Conservation (phyloP, 495 filamentous ascomycete species). For the Penicillium diatomitis region DNA sequence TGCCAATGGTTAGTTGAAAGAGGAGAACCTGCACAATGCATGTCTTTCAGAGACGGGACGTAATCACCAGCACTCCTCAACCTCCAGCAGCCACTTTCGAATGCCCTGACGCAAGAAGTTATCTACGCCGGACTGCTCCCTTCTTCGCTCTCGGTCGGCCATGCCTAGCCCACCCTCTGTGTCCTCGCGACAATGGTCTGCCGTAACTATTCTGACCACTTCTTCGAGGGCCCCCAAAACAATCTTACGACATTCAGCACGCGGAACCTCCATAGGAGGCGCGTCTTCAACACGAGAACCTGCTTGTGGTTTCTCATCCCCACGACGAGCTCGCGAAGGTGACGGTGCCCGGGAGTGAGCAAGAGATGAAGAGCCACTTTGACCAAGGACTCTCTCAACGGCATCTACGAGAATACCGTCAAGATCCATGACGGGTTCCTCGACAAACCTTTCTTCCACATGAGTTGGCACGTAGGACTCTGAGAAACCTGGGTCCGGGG, state of each 20-base stretch:
- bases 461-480: constrained; percentile 19
- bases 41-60: background rate
- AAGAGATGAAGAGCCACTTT: constrained; percentile 41
- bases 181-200: constrained; percentile 43
- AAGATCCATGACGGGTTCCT: constrained; percentile 65
- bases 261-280: constrained; percentile 40
- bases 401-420: constrained; percentile 69
- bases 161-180: constrained; percentile 27
- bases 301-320: constrained; percentile 20
- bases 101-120: constrained; percentile 57
- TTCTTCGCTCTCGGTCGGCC: constrained; percentile 30
- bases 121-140: constrained; percentile 32
- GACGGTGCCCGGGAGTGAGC: constrained; percentile 36
- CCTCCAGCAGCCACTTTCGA: constrained; percentile 52
- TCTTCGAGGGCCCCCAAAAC: constrained; percentile 57
- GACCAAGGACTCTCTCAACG: constrained; percentile 63
- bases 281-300: constrained; percentile 20
- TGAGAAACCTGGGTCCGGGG: constrained; percentile 6
- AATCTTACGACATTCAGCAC: constrained; percentile 51
- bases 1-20: too few relatives aligned
- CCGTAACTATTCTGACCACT: constrained; percentile 51
- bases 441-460: constrained; percentile 58
- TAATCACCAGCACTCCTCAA: constrained; percentile 42
- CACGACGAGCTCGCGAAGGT: constrained; percentile 29
- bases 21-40: too few relatives aligned